Evolutionary conservation across 495 filamentous ascomycete species (phyloP), one percentile per base, ranked within the genome.

Genomic region (Aspergillus mulundensis): DNA sequence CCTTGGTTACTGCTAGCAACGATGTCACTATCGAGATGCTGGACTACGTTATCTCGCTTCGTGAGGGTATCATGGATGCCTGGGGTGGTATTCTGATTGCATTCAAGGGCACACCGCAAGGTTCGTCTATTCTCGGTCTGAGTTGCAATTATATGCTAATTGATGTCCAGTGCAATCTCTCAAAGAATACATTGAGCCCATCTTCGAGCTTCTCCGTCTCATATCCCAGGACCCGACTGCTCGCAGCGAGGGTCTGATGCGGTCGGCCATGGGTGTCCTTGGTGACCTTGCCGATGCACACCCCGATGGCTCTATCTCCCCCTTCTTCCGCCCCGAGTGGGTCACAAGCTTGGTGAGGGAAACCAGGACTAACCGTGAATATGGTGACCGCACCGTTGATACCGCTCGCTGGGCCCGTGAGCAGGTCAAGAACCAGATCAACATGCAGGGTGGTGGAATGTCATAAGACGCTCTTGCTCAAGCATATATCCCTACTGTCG

Each of bases 11-110:
- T 10, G 81, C 85, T 34, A 79, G 77, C 49, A 72, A 81, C 39
- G 88, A 92, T 62, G 84, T 85, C 38, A 79, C 76, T 41, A 91
- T 90, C 54, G 94, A 98, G 62, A 95, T 96, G 86, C 82, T 91
- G 30, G 93, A 97, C 70, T 98, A 98, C 66, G 84, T 98, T 58
- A 82, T 95, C 58, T 95, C 91, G 15, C 82, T 98, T 48, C 85
- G 94, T 53, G 94, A 98, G 68, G 94, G 93, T 63, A 96, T 97
- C 55, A 96, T 97, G 89, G 94, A 98, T 81, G 94, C 94, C 15
- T 98, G 95, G 90, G 91, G 89, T 66, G 94, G 94, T 63, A 91
- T 93, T 44, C 88, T 98, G 58, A 82, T 91, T 66, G 90, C 94
- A 30, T 88, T 97, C 85, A 96, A 93, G 81, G 73, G 79, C 57